Evolutionary conservation across 371 early-diverging fungal genomes (phyloP).

Genomic region (Haplosporangium sp.): DNA sequence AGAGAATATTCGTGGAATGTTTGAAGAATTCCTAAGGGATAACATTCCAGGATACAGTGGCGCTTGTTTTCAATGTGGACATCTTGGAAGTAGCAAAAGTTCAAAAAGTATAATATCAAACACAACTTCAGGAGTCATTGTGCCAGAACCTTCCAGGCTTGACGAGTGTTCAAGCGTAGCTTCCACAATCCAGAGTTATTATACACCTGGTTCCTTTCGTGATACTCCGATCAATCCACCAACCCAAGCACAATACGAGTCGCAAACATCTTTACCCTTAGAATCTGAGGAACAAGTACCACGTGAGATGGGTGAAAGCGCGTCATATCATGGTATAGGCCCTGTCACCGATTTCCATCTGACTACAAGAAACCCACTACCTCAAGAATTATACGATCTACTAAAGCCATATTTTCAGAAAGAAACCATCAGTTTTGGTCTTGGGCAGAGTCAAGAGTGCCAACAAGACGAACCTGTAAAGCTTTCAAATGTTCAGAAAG

Average conservation of each 20-base stretch:
- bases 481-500: not conserved
- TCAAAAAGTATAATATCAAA: not conserved
- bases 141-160: not conserved
- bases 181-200: not conserved
- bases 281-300: not conserved
- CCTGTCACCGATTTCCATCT: not conserved
- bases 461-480: not conserved
- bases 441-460: not conserved
- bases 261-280: not conserved
- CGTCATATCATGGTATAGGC: not conserved
- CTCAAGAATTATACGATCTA: constrained; percentile 9
- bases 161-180: too few relatives aligned
- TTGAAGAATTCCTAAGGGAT: constrained; percentile 9
- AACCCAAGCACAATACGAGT: not conserved
- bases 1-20: constrained; percentile 1
- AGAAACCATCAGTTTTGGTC: not conserved
- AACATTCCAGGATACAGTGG: constrained; percentile 1
- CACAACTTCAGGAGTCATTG: constrained; percentile 5
- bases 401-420: constrained; percentile 7
- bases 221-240: not conserved
- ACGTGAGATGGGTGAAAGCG: constrained; percentile 1
- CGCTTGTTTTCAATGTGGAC: not conserved
- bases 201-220: not conserved
- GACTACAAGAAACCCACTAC: not conserved
- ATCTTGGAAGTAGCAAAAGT: not conserved